Evolutionary conservation across 164 flowering plant genomes (phyloP), one percentile per base, ranked within the genome.

Genomic region (Euptelea pleiosperma): DNA sequence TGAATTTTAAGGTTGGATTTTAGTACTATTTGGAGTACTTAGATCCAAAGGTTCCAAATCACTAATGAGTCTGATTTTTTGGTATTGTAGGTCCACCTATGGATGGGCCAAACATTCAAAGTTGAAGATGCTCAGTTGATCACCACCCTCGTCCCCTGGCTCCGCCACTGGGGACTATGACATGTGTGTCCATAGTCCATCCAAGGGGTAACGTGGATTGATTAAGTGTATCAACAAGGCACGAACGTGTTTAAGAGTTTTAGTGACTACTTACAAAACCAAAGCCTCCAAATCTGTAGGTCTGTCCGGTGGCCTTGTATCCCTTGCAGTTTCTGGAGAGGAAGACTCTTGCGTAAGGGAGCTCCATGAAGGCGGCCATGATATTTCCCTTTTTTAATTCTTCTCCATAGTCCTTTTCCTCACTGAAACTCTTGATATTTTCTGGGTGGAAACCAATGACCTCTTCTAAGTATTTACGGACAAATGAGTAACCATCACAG

Each of bases 401-500:
- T 0, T 47, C 51, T 2, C 46, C 64, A 49, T 70, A 76, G 0
- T 30, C 52, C 45, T 70, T 1, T 33, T 57, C 62, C 22, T 44
- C 41, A 11, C 4, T 6, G 9, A 82, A 34, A 14, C 42, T 49
- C 49, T 43, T 52, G 52, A 82, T 70, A 42, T 72, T 75, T 0
- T 43, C 33, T 9, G 33, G 31, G 0, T 62, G 25, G 52, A 79
- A 74, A 0, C 16, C 6, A n/a, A 73, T 67, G 18, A 70, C 78
- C 0, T 66, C n/a, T 45, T 31, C 33, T 29, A 79, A 31, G 60
- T 77, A 79, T 3, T 58, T 57, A 33, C 29, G 39, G 0, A 77
- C 64, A 29, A 82, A 82, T 5, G 82, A 73, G 54, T 71, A 73
- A 15, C 64, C 65, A 42, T 80, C 79, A 28, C 79, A 82, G 2